Conservation (phyloP, 352 stramenopile species). For the Globisporangium perplexum region DNA sequence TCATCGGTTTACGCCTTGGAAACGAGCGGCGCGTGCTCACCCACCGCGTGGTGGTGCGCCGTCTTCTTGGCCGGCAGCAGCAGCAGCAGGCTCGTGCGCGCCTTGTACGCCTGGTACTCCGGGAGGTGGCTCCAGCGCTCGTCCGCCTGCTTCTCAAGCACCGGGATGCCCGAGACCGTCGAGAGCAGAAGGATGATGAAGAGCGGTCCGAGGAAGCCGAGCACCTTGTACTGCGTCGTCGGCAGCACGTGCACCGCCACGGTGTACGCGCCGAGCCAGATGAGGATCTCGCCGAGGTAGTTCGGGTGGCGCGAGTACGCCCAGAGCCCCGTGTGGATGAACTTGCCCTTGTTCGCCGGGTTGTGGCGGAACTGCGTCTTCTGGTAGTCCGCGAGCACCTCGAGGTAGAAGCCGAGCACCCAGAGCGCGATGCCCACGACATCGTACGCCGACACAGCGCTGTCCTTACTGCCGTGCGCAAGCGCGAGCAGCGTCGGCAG, state of each 20-base stretch:
- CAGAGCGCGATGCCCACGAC: constrained; percentile 43
- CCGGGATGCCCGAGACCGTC: constrained; percentile 56
- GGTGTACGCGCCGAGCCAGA: constrained; percentile 77
- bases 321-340: constrained; percentile 81
- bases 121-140: constrained; percentile 53
- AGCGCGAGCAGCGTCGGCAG: constrained; percentile 51
- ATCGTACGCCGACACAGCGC: constrained; percentile 26
- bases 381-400: constrained; percentile 75
- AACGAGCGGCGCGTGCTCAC: constrained; percentile 13
- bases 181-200: constrained; percentile 66
- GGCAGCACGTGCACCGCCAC: constrained; percentile 36
- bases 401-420: constrained; percentile 61
- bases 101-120: constrained; percentile 74
- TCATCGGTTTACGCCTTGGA: constrained; percentile 10
- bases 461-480: constrained; percentile 25
- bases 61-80: constrained; percentile 15
- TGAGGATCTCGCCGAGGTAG: constrained; percentile 89
- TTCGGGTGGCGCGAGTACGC: constrained; percentile 89
- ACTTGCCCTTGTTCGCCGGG: constrained; percentile 60
- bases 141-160: constrained; percentile 67
- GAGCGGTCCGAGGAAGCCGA: constrained; percentile 40
- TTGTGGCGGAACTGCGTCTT: constrained; percentile 75
- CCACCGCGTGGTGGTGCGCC: constrained; percentile 1
- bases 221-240: constrained; percentile 28
- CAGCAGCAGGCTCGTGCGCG: constrained; percentile 52